Percentiles rank a stretch among this genome's conserved stretches.
phyloP scores from a whole-genome alignment of 768 basidiomycete genomes.

The Tylopilus rubrobrunneus region DNA sequence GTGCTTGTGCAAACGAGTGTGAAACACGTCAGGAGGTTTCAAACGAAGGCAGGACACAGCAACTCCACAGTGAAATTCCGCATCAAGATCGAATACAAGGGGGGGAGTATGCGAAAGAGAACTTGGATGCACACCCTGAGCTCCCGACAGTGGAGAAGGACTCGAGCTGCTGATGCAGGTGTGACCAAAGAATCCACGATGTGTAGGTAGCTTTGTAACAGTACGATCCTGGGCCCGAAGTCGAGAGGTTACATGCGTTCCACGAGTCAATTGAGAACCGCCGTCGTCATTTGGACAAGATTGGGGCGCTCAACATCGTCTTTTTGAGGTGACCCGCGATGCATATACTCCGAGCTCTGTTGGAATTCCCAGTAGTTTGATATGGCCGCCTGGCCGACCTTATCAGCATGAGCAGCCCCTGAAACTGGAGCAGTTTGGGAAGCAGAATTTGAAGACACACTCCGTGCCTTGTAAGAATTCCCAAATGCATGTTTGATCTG shows the following conservation, averaged over 20 bases:
- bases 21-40: neutral
- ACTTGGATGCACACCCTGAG: neutral
- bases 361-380: too few relatives aligned
- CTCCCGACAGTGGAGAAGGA: neutral
- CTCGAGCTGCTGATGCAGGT: neutral
- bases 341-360: too few relatives aligned
- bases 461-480: too few relatives aligned
- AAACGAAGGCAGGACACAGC: neutral
- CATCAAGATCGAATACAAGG: neutral
- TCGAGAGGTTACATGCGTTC: neutral
- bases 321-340: too few relatives aligned
- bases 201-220: neutral
- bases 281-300: too few relatives aligned
- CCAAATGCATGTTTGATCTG: too few relatives aligned
- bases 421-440: too few relatives aligned
- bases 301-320: too few relatives aligned
- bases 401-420: too few relatives aligned
- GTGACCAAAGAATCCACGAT: neutral
- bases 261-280: neutral
- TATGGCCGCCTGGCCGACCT: too few relatives aligned
- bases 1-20: neutral
- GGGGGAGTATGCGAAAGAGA: neutral
- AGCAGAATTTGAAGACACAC: too few relatives aligned
- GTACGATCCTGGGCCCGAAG: neutral
- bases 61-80: neutral